Percentiles rank a stretch among this genome's conserved stretches.
Evolutionary conservation across 441 rosid genomes (phyloP).

Genomic region (Erodium trifolium): DNA sequence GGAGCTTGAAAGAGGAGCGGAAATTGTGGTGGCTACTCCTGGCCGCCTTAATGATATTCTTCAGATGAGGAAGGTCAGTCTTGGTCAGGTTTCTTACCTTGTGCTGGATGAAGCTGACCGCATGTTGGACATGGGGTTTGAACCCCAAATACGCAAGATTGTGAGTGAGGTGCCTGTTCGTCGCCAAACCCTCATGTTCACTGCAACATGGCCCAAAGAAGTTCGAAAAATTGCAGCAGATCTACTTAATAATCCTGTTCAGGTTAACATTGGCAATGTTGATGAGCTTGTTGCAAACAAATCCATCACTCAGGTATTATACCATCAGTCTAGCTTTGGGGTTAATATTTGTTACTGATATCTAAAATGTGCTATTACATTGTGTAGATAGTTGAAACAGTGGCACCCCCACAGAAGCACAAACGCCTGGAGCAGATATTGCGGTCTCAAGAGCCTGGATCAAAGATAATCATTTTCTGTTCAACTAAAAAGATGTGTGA

Average conservation of each 20-base stretch:
- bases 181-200: conserved; percentile 34
- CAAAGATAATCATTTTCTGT: conserved; percentile 6
- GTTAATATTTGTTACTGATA: neutral
- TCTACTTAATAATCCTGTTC: conserved; percentile 1
- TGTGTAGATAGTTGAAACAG: conserved; percentile 2
- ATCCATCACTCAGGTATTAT: neutral
- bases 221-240: conserved; percentile 17
- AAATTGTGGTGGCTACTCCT: conserved; percentile 40
- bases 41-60: conserved; percentile 39
- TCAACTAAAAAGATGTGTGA: conserved; percentile 13
- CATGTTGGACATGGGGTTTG: conserved; percentile 44
- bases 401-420: neutral
- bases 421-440: neutral
- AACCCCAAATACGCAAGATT: conserved; percentile 37
- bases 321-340: neutral
- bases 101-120: conserved; percentile 41
- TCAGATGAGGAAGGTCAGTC: conserved; percentile 15
- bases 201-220: conserved; percentile 34
- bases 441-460: conserved; percentile 10
- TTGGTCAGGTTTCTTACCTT: conserved; percentile 26
- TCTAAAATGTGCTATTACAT: neutral
- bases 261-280: conserved; percentile 5
- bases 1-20: conserved; percentile 42
- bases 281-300: conserved; percentile 5
- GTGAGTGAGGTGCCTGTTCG: conserved; percentile 39